Base-by-base conservation (phyloP, 1,139 yeast genomes). In the Meyerozyma carpophila region DNA sequence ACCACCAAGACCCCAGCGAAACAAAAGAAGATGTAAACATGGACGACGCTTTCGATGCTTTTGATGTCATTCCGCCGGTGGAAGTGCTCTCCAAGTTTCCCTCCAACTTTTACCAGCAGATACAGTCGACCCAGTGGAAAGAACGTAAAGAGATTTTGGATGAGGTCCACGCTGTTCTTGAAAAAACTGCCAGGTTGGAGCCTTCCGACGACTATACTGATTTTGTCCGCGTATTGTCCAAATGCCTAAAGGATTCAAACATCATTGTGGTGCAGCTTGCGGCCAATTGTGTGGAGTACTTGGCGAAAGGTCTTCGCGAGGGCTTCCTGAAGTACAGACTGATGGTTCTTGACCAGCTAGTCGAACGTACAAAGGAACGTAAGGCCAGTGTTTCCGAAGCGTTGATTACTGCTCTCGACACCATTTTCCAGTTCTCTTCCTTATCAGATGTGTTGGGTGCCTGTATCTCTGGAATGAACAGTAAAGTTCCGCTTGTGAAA, bases 301-400 rank as follows among this genome's bases (percentile, higher is more conserved):
- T 93, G 34, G 87, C 89, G 1, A 75, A 72, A 36, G 96, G 95
- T 0, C 69, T 91, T 41, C 75, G 84, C 42, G 51, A 58, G 2
- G 62, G 68, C 26, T 83, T 86, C 63, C 68, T 70, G 40, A 71
- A 68, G 50, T 89, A 88, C 59, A 75, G 74, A 40, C 50, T 70
- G 0, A 56, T 75, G 1, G 73, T 89, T 2, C 65, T 89, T 13
- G 66, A 69, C 0, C 84, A 95, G 0, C 66, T 87, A 49, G 65
- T 93, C 39, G 97, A 90, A 51, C 75, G 97, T 54, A 79, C 89
- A 11, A 91, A 90, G 58, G 98, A 93, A 61, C 89, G 87, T 68
- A 93, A 93, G 57, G 83, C 79, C 11, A 68, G 84, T 2, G 94
- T 89, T 1, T 71, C 87, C 1, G 89, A 82, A 29, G 85, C 95